Conservation (phyloP, 2,329 filamentous ascomycete genomes). For the Apiospora hydei region DNA sequence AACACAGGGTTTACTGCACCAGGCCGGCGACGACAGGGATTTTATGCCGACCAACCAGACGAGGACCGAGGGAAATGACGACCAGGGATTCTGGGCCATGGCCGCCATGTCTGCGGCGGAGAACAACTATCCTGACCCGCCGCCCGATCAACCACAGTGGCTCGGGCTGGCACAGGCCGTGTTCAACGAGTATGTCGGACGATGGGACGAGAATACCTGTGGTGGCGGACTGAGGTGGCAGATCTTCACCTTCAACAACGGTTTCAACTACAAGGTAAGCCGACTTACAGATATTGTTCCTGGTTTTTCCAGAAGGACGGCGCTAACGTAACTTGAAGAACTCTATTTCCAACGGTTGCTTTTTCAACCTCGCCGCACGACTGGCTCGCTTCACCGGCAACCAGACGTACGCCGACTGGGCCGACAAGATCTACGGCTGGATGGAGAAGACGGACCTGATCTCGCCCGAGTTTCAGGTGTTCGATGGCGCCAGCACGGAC, state of each 20-base stretch:
- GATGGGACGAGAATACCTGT: constrained; percentile 64
- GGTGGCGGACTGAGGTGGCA: constrained; percentile 72
- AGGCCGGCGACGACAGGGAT: constrained; percentile 52
- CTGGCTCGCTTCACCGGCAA: constrained; percentile 71
- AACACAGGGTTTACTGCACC: constrained; percentile 52
- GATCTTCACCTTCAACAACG: constrained; percentile 65
- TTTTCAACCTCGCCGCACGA: constrained; percentile 60
- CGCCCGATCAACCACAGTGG: constrained; percentile 60
- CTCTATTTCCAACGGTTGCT: constrained; percentile 55
- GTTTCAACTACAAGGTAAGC: constrained; percentile 51
- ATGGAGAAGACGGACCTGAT: constrained; percentile 37
- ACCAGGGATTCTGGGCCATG: constrained; percentile 70
- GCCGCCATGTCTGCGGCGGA: constrained; percentile 69
- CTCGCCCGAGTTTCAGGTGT: constrained; percentile 27
- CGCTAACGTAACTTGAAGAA: constrained; percentile 20
- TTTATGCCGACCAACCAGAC: constrained; percentile 55
- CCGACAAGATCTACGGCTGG: constrained; percentile 65
- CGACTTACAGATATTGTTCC: neutral
- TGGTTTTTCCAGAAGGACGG: constrained; percentile 13
- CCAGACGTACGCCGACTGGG: constrained; percentile 67
- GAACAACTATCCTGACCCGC: constrained; percentile 63
- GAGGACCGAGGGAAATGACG: constrained; percentile 56
- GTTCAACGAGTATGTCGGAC: constrained; percentile 67
- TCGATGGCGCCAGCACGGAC: constrained; percentile 47
- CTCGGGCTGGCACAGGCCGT: constrained; percentile 69